These are phyloP conservation scores for Talaromyces nanjingensis DNA, from an alignment of 495 filamentous ascomycete genomes.

Conservation along the genomic window DNA sequence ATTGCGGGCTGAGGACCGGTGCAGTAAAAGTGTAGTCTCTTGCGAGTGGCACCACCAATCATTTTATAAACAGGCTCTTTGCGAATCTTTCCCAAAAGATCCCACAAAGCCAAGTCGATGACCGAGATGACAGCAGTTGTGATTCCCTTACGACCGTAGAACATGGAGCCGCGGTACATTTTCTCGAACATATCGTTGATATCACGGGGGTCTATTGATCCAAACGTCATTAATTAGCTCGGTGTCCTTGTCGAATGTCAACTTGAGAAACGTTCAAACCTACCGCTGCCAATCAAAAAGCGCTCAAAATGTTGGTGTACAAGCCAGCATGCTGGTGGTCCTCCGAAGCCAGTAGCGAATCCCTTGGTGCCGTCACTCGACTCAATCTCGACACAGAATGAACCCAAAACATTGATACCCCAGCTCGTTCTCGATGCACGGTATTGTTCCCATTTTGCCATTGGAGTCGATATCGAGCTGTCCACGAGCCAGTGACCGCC, in stretches of 20 bases:
- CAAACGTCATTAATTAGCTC: not conserved
- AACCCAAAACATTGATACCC: conserved; percentile 93
- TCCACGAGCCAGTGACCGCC: conserved; percentile 92
- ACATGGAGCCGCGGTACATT: conserved; percentile 93
- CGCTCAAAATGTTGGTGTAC: conserved; percentile 85
- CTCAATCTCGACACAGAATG: conserved; percentile 89
- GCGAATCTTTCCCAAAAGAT: conserved; percentile 80
- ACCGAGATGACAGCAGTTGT: conserved; percentile 87
- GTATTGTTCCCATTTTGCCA: conserved; percentile 83
- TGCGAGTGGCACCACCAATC: conserved; percentile 78
- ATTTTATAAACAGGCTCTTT: conserved; percentile 92
- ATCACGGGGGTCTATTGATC: conserved; percentile 63
- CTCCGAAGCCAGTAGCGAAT: conserved; percentile 89
- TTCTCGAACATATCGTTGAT: conserved; percentile 87
- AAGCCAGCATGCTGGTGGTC: conserved; percentile 89
- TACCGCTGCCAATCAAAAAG: conserved; percentile 75
- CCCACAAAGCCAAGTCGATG: conserved; percentile 88
- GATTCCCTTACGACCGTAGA: conserved; percentile 89
- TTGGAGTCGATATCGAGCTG: conserved; percentile 82
- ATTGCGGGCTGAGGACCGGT: conserved; percentile 76
- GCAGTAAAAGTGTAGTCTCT: conserved; percentile 85
- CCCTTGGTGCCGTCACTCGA: conserved; percentile 83
- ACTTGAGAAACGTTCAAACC: not conserved
- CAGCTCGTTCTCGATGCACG: conserved; percentile 80
- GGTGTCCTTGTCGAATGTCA: not conserved